Evolutionary conservation across 352 stramenopile genomes (phyloP), one percentile per base, ranked within the genome.

Genomic region (Globisporangium irregulare): DNA sequence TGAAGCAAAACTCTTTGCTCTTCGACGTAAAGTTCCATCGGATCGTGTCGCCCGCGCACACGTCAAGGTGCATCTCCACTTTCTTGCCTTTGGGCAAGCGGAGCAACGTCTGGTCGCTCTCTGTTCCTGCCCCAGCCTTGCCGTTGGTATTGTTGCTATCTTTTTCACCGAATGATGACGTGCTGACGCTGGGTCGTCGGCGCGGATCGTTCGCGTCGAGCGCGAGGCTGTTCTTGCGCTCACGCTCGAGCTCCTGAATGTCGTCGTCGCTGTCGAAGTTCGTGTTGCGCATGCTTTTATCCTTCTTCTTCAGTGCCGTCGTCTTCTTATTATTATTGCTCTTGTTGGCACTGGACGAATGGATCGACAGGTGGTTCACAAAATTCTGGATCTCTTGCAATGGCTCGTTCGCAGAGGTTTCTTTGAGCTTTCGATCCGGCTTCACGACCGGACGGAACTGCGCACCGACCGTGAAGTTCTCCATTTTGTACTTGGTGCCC

Each of bases 1-100:
- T 68, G 53, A 91, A 94, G 61, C 76, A 79, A 41, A 87, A 91
- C 1, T 89, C 80, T 25, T 75, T 84, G 59, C 76, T 89, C 29
- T 81, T 86, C 41, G 78, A 80, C 20, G 71, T 66, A 34, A 90
- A 93, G 14, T 80, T 67, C 87, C 87, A 94, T 20, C 72, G 65
- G 57, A 94, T 78, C 4, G 74, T 75, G 59, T 94, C 87, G 1
- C 84, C 82, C 0, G 80, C 74, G 7, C 81, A 73, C 9, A 94
- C 84, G 58, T 94, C 83, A 34, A 94, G 67, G 68, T 94, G 87
- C 87, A 94, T 94, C 59, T 94, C 84, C 55, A 91, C 73, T 32
- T 80, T 89, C 12, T 87, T 80, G 6, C 82, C 82, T 24, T 91
- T 91, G 0, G 84, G 62, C 10, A 93, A 43, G 0, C 70, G 76